Conservation (phyloP, 2,329 filamentous ascomycete genomes). For the Ploettnerulaceae sp. region DNA sequence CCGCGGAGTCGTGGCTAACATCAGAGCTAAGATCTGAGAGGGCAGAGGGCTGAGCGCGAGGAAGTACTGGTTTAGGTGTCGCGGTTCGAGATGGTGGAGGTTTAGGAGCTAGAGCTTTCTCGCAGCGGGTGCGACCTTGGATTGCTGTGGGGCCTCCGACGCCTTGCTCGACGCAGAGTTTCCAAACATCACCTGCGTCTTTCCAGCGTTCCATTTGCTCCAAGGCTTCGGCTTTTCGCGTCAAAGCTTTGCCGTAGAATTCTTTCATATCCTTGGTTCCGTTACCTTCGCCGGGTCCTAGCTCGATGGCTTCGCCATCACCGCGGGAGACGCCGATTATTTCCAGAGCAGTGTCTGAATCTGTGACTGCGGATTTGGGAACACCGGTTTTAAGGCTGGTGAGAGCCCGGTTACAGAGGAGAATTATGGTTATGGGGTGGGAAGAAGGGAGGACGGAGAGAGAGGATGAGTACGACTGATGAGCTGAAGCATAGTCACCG, state of each 20-base stretch:
- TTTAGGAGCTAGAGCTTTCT: constrained; percentile 75
- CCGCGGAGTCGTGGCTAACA: constrained; percentile 54
- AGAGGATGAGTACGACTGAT: constrained; percentile 75
- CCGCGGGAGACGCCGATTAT: constrained; percentile 78
- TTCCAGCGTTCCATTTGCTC: constrained; percentile 94
- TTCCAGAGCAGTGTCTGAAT: constrained; percentile 74
- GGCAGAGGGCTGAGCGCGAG: constrained; percentile 41
- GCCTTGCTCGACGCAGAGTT: constrained; percentile 73
- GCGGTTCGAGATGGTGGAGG: constrained; percentile 42
- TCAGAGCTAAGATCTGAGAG: constrained; percentile 37
- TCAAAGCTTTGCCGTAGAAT: constrained; percentile 87
- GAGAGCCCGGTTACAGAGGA: constrained; percentile 85
- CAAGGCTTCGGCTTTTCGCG: constrained; percentile 89
- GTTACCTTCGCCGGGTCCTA: constrained; percentile 54
- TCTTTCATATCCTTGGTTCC: constrained; percentile 82
- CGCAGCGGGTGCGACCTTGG: constrained; percentile 82
- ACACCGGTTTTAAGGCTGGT: constrained; percentile 90
- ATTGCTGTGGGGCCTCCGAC: constrained; percentile 81
- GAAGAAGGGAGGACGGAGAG: constrained; percentile 66
- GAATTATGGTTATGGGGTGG: constrained; percentile 82
- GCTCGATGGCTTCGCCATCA: constrained; percentile 71
- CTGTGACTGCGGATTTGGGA: constrained; percentile 77
- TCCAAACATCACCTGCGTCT: constrained; percentile 79
- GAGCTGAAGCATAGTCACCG: constrained; percentile 85
- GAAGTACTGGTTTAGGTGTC: constrained; percentile 43